These are phyloP conservation scores for Gnomoniopsis sp. DNA, from an alignment of 2,329 filamentous ascomycete genomes.

Conservation along the genomic window DNA sequence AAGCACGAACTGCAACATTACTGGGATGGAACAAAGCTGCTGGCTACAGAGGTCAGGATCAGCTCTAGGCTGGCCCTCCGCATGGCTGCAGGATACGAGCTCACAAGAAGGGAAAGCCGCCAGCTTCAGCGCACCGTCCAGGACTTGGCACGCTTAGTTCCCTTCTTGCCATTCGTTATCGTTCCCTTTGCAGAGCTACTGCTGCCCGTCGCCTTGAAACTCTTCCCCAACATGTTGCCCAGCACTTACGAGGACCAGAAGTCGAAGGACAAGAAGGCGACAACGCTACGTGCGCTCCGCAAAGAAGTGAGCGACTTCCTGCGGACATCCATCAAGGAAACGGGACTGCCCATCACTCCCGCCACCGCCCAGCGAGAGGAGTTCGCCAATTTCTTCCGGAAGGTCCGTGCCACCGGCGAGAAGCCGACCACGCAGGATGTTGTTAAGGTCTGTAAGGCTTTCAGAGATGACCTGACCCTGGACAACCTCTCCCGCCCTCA, in stretches of 20 bases:
- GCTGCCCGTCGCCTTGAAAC: slow-evolving; percentile 82
- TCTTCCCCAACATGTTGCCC: slow-evolving; percentile 96
- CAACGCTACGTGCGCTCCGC: slow-evolving; percentile 74
- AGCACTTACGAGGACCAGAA: slow-evolving; percentile 95
- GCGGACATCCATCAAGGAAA: slow-evolving; percentile 83
- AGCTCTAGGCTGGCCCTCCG: slow-evolving; percentile 88
- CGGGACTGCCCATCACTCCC: slow-evolving; percentile 82
- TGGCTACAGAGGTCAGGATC: slow-evolving; percentile 89
- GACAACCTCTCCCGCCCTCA: slow-evolving; percentile 96
- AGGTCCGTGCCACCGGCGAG: slow-evolving; percentile 88
- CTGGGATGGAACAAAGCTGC: slow-evolving; percentile 96
- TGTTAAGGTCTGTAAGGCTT: slow-evolving; percentile 98
- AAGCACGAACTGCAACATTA: slow-evolving; percentile 94
- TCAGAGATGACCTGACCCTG: slow-evolving; percentile 94
- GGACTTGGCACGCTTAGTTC: slow-evolving; percentile 86
- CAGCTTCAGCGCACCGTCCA: slow-evolving; percentile 92
- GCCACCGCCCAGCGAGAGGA: slow-evolving; percentile 88
- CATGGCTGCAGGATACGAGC: slow-evolving; percentile 97
- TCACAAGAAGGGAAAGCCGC: slow-evolving; percentile 87
- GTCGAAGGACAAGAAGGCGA: slow-evolving; percentile 85
- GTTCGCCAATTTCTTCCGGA: slow-evolving; percentile 95
- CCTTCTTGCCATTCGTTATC: slow-evolving; percentile 95
- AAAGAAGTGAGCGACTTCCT: slow-evolving; percentile 94
- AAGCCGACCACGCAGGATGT: slow-evolving; percentile 84
- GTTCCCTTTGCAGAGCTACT: slow-evolving; percentile 94